Conservation (phyloP, 768 basidiomycete genomes). For the Podaxis carcinomalis region DNA sequence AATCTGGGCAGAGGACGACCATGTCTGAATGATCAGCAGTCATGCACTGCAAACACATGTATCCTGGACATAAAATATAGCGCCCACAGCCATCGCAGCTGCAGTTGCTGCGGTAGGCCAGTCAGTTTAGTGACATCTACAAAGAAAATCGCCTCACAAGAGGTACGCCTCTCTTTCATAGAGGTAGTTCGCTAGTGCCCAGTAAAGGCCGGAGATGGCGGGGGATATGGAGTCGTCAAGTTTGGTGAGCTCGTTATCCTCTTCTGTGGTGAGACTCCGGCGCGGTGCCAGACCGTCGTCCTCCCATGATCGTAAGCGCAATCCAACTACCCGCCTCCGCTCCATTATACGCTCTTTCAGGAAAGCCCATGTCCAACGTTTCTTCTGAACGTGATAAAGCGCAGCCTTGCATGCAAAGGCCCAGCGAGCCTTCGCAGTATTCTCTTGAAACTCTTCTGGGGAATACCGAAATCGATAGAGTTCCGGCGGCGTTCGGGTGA, state of each 20-base stretch:
- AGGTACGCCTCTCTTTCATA: constrained; percentile 31
- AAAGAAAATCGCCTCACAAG: constrained; percentile 21
- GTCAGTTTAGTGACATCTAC: not conserved
- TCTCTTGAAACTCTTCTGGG: constrained; percentile 21
- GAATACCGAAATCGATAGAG: constrained; percentile 28
- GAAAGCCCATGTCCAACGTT: constrained; percentile 19
- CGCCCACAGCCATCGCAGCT: constrained; percentile 30
- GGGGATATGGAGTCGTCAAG: constrained; percentile 14
- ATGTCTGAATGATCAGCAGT: constrained; percentile 29
- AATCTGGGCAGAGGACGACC: constrained; percentile 28
- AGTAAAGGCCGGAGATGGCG: constrained; percentile 30
- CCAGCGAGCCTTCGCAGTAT: constrained; percentile 29
- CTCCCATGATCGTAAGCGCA: not conserved
- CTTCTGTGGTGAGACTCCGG: not conserved
- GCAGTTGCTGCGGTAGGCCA: constrained; percentile 18
- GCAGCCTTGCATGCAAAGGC: constrained; percentile 28
- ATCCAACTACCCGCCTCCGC: not conserved
- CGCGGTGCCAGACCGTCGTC: not conserved
- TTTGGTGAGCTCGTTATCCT: not conserved
- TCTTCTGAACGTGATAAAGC: constrained; percentile 25
- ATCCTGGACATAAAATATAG: constrained; percentile 26
- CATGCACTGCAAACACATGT: constrained; percentile 29
- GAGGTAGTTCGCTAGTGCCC: constrained; percentile 27
- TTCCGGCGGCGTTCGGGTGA: constrained; percentile 25
- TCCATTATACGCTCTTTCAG: not conserved